Evolutionary conservation across 202 grass and related monocot species (phyloP), one percentile per base, ranked within the genome.

Genomic region (Schoenoplectus tabernaemontani): DNA sequence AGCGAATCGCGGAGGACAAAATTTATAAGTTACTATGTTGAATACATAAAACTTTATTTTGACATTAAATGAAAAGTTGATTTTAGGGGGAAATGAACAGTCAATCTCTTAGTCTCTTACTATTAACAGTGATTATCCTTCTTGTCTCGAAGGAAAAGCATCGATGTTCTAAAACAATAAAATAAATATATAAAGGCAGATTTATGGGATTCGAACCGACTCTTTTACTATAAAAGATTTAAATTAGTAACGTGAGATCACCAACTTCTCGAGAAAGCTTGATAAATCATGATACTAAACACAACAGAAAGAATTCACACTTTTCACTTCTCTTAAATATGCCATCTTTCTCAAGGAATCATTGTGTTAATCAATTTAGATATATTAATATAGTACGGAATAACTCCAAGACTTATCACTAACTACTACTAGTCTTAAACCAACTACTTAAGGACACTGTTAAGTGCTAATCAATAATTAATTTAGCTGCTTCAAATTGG

Each of bases 201-300:
- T 75, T 75, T 75, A 75, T 75, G 71, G 71, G 71, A 75, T 75
- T 75, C 71, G 71, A 75, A 75, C 71, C 71, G 71, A 56, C 48
- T 5, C 48, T n/a, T 20, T 75, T 75, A 37, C 56, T 34, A 20
- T 75, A 75, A 9, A 36, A 75, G 71, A 75, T 75, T 36, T 75
- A 75, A 69, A 56, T 13, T 51, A 16, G 46, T 54, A 56, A 36
- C 20, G 48, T 71, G 42, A 75, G 48, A 75, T 75, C 71, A 56
- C 47, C 30, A 56, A 75, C 71, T 75, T 75, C 16, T 75, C 17
- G 47, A 75, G 30, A 75, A 75, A 75, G 71, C 30, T 75, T 75
- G 47, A 75, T 54, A 54, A 34, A 56, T 75, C 47, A 75, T 54
- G 16, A 11, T 48, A 75, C 28, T 75, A 75, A 53, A 75, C 54